Percentiles rank a stretch among this genome's conserved stretches.
phyloP scores from a whole-genome alignment of 768 basidiomycete genomes.

The Kwoniella newhampshirensis region DNA sequence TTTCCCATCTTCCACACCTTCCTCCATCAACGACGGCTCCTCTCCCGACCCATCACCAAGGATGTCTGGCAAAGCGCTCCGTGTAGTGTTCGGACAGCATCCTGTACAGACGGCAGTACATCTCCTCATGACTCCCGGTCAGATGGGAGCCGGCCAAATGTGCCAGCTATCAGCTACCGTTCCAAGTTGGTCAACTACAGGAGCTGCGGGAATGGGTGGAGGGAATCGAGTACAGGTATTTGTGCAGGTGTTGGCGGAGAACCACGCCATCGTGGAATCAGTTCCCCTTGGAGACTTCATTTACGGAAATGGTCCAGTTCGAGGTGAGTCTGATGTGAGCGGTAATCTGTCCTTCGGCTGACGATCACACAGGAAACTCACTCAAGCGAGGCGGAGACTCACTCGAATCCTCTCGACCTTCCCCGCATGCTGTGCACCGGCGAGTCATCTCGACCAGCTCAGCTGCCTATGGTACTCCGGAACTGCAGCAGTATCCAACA shows the following conservation, averaged over 20 bases:
- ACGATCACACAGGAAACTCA: conserved; percentile 16
- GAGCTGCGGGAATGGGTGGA: conserved; percentile 53
- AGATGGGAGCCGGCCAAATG: conserved; percentile 60
- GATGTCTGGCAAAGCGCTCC: conserved; percentile 61
- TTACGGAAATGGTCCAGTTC: conserved; percentile 21
- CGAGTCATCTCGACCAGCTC: conserved; percentile 54
- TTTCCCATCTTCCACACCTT: conserved; percentile 57
- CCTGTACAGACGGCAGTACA: conserved; percentile 67
- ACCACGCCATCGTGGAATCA: conserved; percentile 33
- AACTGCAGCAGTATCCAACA: conserved; percentile 27
- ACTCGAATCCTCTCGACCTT: conserved; percentile 31
- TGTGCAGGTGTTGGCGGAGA: conserved; percentile 38
- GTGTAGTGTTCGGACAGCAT: conserved; percentile 70
- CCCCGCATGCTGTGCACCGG: conserved; percentile 56
- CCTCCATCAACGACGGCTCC: conserved; percentile 65
- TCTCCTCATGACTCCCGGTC: conserved; percentile 62
- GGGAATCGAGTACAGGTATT: conserved; percentile 32
- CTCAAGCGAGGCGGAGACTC: conserved; percentile 40
- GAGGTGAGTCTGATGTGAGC: conserved; percentile 18
- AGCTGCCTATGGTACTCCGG: conserved; percentile 19
- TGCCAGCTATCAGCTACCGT: conserved; percentile 29
- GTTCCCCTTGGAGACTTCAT: conserved; percentile 34
- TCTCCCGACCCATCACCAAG: conserved; percentile 58
- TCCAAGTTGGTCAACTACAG: conserved; percentile 50
- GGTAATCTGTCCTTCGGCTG: neutral